Evolutionary conservation across 129 eudicot species (phyloP).

Genomic region (Glebionis coronaria): DNA sequence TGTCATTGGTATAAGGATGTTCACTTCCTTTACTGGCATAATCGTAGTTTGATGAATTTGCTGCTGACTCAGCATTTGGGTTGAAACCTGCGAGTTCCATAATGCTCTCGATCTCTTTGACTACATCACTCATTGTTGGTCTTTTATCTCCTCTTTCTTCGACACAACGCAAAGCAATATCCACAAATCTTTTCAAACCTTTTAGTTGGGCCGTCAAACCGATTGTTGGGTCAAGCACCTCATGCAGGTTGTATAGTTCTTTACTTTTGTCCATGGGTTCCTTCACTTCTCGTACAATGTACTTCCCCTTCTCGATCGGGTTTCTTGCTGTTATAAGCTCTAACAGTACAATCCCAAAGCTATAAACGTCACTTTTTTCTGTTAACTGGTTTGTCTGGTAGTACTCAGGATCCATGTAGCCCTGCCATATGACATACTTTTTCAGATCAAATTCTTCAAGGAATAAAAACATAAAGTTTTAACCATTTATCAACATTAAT

Average conservation of each 20-base stretch:
- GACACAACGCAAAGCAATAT: constrained; percentile 67
- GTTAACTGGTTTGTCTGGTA: constrained; percentile 57
- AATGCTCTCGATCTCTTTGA: constrained; percentile 62
- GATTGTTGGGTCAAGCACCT: constrained; percentile 58
- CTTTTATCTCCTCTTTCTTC: constrained; percentile 53
- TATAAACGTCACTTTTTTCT: constrained; percentile 70
- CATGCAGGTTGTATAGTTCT: constrained; percentile 48
- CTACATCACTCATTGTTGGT: constrained; percentile 79
- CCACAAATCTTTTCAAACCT: constrained; percentile 60
- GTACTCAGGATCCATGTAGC: constrained; percentile 70
- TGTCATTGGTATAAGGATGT: constrained; percentile 49
- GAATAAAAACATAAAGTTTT: neutral
- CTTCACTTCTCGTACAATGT: constrained; percentile 74
- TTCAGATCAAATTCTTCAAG: neutral
- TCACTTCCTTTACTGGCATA: constrained; percentile 25
- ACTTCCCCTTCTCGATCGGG: constrained; percentile 69
- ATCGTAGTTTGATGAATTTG: constrained; percentile 40
- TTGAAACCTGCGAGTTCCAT: constrained; percentile 52
- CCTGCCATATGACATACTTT: constrained; percentile 25
- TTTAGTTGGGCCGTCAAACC: constrained; percentile 31
- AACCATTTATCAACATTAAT: neutral
- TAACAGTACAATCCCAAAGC: constrained; percentile 66
- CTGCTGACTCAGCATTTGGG: constrained; percentile 51
- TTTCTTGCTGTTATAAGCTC: constrained; percentile 66
- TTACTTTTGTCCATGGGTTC: constrained; percentile 53